Conservation (phyloP, 257 asterid genomes). For the Nicotiana sylvestris region DNA sequence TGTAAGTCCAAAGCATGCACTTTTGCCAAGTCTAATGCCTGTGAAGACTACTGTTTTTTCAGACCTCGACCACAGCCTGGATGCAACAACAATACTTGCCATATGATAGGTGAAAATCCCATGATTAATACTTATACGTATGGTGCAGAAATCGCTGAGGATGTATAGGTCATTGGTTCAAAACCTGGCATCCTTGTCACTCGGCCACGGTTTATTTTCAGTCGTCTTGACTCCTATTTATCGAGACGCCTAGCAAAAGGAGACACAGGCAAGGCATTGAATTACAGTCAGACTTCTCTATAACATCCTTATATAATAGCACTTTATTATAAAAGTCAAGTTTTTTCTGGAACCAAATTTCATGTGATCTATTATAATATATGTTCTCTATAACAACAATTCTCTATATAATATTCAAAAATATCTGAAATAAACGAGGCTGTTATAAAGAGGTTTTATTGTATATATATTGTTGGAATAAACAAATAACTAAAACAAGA, state of each 20-base stretch:
- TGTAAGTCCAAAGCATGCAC: conserved; percentile 60
- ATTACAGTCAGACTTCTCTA: too few relatives aligned
- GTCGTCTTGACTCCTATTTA: conserved; percentile 40
- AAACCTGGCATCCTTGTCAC: conserved; percentile 54
- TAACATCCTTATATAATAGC: too few relatives aligned
- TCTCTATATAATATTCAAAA: too few relatives aligned
- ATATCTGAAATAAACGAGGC: too few relatives aligned
- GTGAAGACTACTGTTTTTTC: conserved; percentile 41
- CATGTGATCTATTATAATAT: too few relatives aligned
- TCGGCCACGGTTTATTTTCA: conserved; percentile 36
- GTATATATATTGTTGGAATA: too few relatives aligned
- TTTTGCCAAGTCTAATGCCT: conserved; percentile 27
- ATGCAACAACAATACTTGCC: conserved; percentile 52
- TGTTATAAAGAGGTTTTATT: too few relatives aligned
- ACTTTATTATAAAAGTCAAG: too few relatives aligned
- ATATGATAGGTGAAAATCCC: conserved; percentile 39
- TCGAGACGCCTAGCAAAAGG: conserved; percentile 26
- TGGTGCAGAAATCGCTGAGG: conserved; percentile 54
- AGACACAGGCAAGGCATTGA: background rate
- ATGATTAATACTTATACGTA: conserved; percentile 30
- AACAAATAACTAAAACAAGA: too few relatives aligned
- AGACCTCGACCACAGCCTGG: conserved; percentile 42
- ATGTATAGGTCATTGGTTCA: conserved; percentile 41
- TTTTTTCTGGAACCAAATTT: too few relatives aligned
- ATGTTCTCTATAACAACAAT: too few relatives aligned